Base-by-base conservation (phyloP, 305 asterid species). In the Stenogyne calaminthoides region DNA sequence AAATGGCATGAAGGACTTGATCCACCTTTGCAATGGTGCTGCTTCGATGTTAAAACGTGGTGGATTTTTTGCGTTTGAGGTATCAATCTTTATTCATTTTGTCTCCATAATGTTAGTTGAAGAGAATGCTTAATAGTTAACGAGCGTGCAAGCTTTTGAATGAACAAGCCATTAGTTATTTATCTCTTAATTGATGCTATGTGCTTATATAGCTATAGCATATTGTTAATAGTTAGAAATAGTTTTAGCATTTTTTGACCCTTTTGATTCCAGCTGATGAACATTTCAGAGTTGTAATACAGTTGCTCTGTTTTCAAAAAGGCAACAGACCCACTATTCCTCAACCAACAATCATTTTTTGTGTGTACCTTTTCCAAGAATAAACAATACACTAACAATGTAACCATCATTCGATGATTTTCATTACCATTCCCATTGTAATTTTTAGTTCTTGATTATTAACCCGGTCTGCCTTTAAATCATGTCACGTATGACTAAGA, bases 41-140 rank as follows among this genome's bases (percentile, higher is more conserved):
- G 86, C 86, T 80, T 80, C 86, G 0, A 72, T 90, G 87, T 80
- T 94, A 75, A 88, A 80, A 76, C 87, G 90, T 57, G 91, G 92
- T 64, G 97, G 95, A 70, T 91, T 91, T 84, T 88, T 94, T 29
- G 93, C 94, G 20, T 85, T 94, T 73, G 98, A 94, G 98, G 98
- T 93, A 83, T 59, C 19, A 18, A 54, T 75, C 46, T 22, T 64
- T 19, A 11, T 67, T 22, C 20, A 10, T 75, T 10, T 55, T 44
- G 67, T 49, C 49, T 57, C 49, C 19, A 7, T 36, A 20, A 29
- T 62, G 42, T 5, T 73, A 49, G 57, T 51, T 8, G 15, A 46
- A 46, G 18, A 46, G 18, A 7, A 46, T 46, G 52, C 52, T 46
- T 46, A 14, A 4, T 46, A 14, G 52, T 46, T 46, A 44, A 46